A percentile compares a stretch with the other conserved stretches of the same genome.
These are phyloP conservation scores for Beauveria pseudobassiana DNA, from an alignment of 2,329 filamentous ascomycete species.

Conservation along the genomic window DNA sequence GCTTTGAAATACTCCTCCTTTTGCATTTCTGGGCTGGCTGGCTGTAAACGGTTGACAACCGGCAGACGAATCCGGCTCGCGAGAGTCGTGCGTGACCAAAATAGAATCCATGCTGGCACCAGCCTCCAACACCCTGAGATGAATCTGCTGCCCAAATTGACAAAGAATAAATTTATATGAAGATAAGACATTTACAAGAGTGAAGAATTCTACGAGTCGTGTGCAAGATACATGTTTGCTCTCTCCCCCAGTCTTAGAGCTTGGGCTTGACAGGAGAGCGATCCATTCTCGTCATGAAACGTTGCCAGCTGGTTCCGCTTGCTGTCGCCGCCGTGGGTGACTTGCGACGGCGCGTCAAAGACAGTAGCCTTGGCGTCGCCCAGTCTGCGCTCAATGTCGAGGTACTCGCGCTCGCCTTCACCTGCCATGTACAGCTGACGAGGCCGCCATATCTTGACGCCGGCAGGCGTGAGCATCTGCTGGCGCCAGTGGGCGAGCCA, in stretches of 20 bases:
- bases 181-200: background rate
- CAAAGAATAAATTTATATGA: background rate
- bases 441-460: constrained; percentile 45
- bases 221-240: background rate
- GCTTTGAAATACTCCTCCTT: no score
- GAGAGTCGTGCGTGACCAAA: no score
- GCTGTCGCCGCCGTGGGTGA: constrained; percentile 34
- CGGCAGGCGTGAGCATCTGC: constrained; percentile 36
- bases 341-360: constrained; percentile 29
- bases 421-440: constrained; percentile 42
- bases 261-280: constrained; percentile 20
- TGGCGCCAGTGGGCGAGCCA: constrained; percentile 47
- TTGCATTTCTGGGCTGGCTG: no score
- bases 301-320: constrained; percentile 33
- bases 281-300: constrained; percentile 30
- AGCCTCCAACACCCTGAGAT: no score
- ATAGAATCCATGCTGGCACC: no score
- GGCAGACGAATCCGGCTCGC: no score
- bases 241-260: constrained; percentile 11
- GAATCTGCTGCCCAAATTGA: background rate
- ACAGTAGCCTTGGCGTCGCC: constrained; percentile 23
- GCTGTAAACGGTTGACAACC: no score
- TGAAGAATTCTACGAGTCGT: background rate
- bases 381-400: constrained; percentile 28
- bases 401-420: constrained; percentile 35